phyloP scores from a whole-genome alignment of 345 rosid species.

The Citrus maxima region DNA sequence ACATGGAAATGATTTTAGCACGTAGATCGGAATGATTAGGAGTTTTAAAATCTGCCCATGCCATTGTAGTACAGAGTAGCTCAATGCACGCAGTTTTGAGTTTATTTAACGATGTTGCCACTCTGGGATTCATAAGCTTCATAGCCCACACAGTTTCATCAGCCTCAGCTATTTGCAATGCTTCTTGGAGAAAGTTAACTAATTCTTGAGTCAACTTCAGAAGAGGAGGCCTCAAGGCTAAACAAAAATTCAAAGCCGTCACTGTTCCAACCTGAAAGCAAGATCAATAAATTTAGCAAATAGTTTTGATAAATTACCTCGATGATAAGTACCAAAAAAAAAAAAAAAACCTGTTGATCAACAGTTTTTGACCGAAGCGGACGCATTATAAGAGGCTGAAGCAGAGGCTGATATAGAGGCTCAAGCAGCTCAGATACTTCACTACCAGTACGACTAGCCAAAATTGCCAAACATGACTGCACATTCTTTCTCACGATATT shows the following conservation, averaged over 20 bases:
- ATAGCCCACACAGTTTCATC: constrained; percentile 91
- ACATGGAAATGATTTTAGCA: constrained; percentile 94
- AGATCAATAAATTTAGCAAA: constrained; percentile 24
- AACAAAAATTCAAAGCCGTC: constrained; percentile 92
- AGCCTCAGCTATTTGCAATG: constrained; percentile 96
- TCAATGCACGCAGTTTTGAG: constrained; percentile 97
- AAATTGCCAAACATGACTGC: constrained; percentile 89
- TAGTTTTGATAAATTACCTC: constrained; percentile 17
- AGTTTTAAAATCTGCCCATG: constrained; percentile 93
- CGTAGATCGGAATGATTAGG: constrained; percentile 81
- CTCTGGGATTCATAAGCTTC: constrained; percentile 87
- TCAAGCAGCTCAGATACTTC: constrained; percentile 97
- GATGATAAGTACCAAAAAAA: background rate
- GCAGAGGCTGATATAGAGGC: constrained; percentile 75
- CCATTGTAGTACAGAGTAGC: constrained; percentile 96
- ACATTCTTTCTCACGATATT: constrained; percentile 89
- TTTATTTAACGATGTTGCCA: constrained; percentile 73
- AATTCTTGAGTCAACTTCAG: constrained; percentile 91
- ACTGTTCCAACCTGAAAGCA: constrained; percentile 84
- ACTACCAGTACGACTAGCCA: constrained; percentile 98
- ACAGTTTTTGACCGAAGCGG: constrained; percentile 91
- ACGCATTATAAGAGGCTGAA: constrained; percentile 87
- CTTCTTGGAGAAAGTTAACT: constrained; percentile 97
- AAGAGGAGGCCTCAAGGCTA: constrained; percentile 97
- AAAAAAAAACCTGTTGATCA: constrained; percentile 87